A percentile compares a stretch with the other conserved stretches of the same genome.
phyloP scores from a whole-genome alignment of 306 rosid genomes.

The Medicago lupulina region DNA sequence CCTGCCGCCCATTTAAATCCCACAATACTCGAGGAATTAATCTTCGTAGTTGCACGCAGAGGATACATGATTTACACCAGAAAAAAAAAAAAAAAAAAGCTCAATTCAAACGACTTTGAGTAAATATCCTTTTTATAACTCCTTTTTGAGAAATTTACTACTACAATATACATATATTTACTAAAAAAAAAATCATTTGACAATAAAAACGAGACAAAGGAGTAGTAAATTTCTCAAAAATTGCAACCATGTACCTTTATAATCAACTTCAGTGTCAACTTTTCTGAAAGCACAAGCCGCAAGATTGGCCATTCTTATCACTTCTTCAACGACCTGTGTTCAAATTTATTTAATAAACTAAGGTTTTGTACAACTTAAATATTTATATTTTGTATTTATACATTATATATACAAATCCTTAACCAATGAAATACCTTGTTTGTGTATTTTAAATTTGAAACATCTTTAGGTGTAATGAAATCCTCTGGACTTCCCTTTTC shows the following conservation, averaged over 20 bases:
- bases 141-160: no score
- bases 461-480: constrained; percentile 46
- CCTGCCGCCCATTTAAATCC: no score
- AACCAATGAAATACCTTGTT: constrained; percentile 37
- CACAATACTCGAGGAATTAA: no score
- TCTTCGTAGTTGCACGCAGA: no score
- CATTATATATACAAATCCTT: neutral
- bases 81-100: no score
- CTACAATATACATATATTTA: no score
- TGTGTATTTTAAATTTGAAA: constrained; percentile 48
- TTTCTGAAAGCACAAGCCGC: constrained; percentile 5
- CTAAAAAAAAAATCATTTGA: no score
- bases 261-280: neutral
- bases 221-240: neutral
- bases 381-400: neutral
- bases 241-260: neutral
- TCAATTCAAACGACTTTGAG: no score
- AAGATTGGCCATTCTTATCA: constrained; percentile 16
- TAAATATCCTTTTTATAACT: no score
- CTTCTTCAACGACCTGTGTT: constrained; percentile 4
- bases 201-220: neutral
- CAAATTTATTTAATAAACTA: neutral
- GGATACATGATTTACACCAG: no score
- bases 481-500: constrained; percentile 30
- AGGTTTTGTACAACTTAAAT: neutral